phyloP scores from a whole-genome alignment of 352 stramenopile genomes.

The Bremia lactucae region DNA sequence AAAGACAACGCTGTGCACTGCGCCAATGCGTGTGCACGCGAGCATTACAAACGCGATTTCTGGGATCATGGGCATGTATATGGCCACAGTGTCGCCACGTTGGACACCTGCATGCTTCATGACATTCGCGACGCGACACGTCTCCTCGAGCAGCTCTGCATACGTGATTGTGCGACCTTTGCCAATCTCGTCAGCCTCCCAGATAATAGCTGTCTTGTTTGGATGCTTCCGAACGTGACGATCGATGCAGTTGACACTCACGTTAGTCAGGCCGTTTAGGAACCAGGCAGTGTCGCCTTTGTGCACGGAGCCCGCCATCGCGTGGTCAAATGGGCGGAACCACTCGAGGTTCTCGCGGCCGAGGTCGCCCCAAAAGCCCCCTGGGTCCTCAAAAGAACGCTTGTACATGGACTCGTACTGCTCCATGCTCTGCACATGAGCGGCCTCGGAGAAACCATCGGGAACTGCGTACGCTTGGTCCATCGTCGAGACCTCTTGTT shows the following conservation, averaged over 20 bases:
- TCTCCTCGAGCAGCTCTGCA: slow-evolving; percentile 34
- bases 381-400: slow-evolving; percentile 78
- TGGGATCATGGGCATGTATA: slow-evolving; percentile 99
- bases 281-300: slow-evolving; percentile 92
- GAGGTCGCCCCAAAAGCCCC: slow-evolving; percentile 87
- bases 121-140: slow-evolving; percentile 92
- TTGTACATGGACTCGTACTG: slow-evolving; percentile 84
- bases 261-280: slow-evolving; percentile 90
- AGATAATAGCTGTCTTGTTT: slow-evolving; percentile 93
- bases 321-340: slow-evolving; percentile 90
- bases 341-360: slow-evolving; percentile 87
- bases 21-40: slow-evolving; percentile 94
- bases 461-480: background rate
- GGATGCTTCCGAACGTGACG: slow-evolving; percentile 69
- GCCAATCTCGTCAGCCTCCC: slow-evolving; percentile 94
- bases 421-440: slow-evolving; percentile 29
- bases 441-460: background rate
- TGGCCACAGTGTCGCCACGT: slow-evolving; percentile 91
- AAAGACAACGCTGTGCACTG: slow-evolving; percentile 96
- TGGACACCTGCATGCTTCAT: slow-evolving; percentile 84
- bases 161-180: slow-evolving; percentile 55
- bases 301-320: slow-evolving; percentile 73
- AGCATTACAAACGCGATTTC: slow-evolving; percentile 97
- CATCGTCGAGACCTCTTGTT: slow-evolving; percentile 9
- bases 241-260: slow-evolving; percentile 93